Base-by-base conservation (phyloP, 1,139 yeast species). In the Saccharomyces pastorianus region DNA sequence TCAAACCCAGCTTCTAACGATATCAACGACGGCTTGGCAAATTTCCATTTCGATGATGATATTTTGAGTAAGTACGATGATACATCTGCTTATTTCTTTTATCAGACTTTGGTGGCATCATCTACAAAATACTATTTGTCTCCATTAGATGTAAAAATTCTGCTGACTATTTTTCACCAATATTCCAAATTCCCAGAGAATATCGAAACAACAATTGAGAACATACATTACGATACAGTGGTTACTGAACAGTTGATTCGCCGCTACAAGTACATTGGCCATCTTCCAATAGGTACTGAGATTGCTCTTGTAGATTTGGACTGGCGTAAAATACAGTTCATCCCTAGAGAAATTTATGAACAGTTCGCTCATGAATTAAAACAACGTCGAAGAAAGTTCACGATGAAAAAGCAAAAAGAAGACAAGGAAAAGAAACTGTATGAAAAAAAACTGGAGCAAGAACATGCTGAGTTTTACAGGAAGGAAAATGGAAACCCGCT, bases 281-380 rank as follows among this genome's bases (percentile, higher is more conserved):
- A 91, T 69, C 71, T 90, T 41, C 98, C 99, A 0, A 67, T 81
- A 31, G 97, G 97, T 1, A 84, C 96, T 0, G 86, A 87, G 48
- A 71, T 93, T 49, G 96, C 93, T 13, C 84, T 89, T 59, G 64
- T 95, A 55, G 98, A 93, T 63, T 80, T 96, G 55, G 84, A 88
- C 64, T 93, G 99, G 98, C 70, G 81, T 59, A 58, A 66, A 47
- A 63, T 70, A 14, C 59, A 62, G 14, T 56, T 76, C 31, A 70
- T 84, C 0, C 73, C 79, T 2, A 70, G 71, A 6, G 84, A 80
- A 23, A 78, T 85, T 0, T 81, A 85, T 74, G 69, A 71, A 0
- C 66, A 68, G 32, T 89, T 84, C 69, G 75, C 78, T 49, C 75
- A 75, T 27, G 95, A 87, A 58, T 72, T 93, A 34, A 72, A 70